phyloP scores from a whole-genome alignment of 2,329 filamentous ascomycete genomes.

The Alternaria arbusti region DNA sequence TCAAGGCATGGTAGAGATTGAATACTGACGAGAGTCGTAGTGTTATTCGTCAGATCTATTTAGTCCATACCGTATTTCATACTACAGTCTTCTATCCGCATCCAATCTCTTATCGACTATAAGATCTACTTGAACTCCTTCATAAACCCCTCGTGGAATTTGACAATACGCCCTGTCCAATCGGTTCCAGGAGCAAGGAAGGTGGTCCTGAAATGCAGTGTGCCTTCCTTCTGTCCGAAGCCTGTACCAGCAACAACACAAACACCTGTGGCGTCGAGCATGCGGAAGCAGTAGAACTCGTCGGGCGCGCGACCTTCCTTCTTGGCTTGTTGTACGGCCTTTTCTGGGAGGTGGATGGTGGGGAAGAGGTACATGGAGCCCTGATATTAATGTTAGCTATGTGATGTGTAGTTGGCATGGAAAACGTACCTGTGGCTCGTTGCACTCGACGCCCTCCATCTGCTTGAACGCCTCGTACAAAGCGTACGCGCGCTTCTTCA shows the following conservation, averaged over 20 bases:
- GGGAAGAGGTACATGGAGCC: conserved; percentile 99
- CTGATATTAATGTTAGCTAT: conserved; percentile 26
- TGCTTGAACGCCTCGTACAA: conserved; percentile 88
- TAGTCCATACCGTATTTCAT: not conserved
- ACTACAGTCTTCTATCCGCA: not conserved
- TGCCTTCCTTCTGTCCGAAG: conserved; percentile 92
- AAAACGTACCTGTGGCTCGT: conserved; percentile 70
- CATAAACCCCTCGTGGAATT: conserved; percentile 94
- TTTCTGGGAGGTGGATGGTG: conserved; percentile 78
- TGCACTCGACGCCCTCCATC: conserved; percentile 96
- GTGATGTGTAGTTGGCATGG: not conserved
- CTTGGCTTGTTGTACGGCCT: conserved; percentile 77
- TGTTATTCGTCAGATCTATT: not conserved
- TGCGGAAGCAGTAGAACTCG: conserved; percentile 90
- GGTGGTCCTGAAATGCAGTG: conserved; percentile 92
- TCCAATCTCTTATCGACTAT: not conserved
- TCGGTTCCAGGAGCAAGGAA: conserved; percentile 96
- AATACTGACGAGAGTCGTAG: no score
- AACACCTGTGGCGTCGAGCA: conserved; percentile 92
- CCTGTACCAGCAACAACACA: conserved; percentile 92
- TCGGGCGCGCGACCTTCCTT: conserved; percentile 77
- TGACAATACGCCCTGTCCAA: conserved; percentile 85
- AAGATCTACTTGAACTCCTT: conserved; percentile 66
- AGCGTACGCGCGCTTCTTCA: conserved; percentile 80
- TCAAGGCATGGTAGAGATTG: not conserved